A percentile compares a stretch with the other conserved stretches of the same genome.
Conservation (phyloP, 2,329 filamentous ascomycete species). For the Alternaria brassicicola region DNA sequence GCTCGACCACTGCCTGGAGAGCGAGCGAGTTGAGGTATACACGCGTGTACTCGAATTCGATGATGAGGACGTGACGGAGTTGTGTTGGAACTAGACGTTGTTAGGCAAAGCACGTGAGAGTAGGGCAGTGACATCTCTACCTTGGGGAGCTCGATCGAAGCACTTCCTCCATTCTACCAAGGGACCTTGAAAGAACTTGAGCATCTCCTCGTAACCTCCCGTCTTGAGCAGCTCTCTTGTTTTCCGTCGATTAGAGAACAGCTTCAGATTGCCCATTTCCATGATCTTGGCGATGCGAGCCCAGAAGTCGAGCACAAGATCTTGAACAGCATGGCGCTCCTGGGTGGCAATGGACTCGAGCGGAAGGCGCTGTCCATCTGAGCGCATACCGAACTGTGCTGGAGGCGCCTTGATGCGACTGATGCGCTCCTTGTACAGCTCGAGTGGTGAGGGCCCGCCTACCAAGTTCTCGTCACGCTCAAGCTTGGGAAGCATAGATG, state of each 20-base stretch:
- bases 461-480: constrained; percentile 37
- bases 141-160: constrained; percentile 73
- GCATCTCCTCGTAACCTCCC: constrained; percentile 79
- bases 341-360: constrained; percentile 46
- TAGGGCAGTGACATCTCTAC: constrained; percentile 23
- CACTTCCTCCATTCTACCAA: constrained; percentile 79
- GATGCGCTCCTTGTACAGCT: constrained; percentile 46
- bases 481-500: constrained; percentile 80
- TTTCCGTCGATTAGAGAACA: constrained; percentile 86
- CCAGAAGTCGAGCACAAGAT: constrained; percentile 80
- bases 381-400: constrained; percentile 43
- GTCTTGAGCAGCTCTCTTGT: constrained; percentile 88
- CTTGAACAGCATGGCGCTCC: constrained; percentile 52
- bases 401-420: constrained; percentile 44
- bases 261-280: constrained; percentile 84
- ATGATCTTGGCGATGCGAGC: constrained; percentile 90
- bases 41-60: constrained; percentile 94
- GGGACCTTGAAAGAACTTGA: constrained; percentile 81
- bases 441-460: constrained; percentile 38
- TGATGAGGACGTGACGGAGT: constrained; percentile 78
- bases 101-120: constrained; percentile 22
- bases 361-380: constrained; percentile 46
- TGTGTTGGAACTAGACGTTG: constrained; percentile 57
- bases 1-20: constrained; percentile 91
- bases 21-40: constrained; percentile 95